Evolutionary conservation across 805 yeast genomes (phyloP), one percentile per base, ranked within the genome.

Genomic region (Sungouiozyma intestinalis): DNA sequence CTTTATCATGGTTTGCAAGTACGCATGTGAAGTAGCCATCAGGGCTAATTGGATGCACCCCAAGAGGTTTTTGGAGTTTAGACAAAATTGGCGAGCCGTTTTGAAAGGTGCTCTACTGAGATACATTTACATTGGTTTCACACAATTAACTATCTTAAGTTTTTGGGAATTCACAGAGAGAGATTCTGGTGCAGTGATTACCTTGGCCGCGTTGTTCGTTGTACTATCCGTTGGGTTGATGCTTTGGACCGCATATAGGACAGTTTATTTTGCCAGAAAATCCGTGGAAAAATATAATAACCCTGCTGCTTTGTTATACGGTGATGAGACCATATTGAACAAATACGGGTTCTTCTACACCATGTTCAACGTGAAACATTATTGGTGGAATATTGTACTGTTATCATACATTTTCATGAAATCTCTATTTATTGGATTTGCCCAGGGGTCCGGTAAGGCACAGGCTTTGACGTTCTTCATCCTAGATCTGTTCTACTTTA

Each of bases 121-220:
- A 60, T 82, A 86, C 54, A 72, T 85, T 43, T 81, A 75, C 53
- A 85, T 88, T 57, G 96, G 94, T 0, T 86, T 85, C 62, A 78
- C 94, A 2, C 94, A 87, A 60, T 64, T 88, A 44, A 69, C 79
- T 15, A 75, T 87, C 40, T 71, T 88, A 44, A 79, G 95, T 9
- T 68, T 87, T 42, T 88, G 94, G 92, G 95, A 88, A 66, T 87
- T 86, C 61, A 76, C 81, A 6, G 72, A 72, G 53, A 66, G 73
- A 40, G 96, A 88, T 55, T 86, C 96, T 1, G 82, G 94, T 1
- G 96, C 95, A 1, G 86, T 88, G 24, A 76, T 88, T 44, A 87
- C 85, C 4, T 64, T 85, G 45, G 90, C 95, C 2, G 80, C 76
- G 32, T 64, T 88, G 39, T 79, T 85, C 60, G 65, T 88, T 34